Conservation (phyloP, 2,329 filamentous ascomycete species). For the Exophiala sp. region DNA sequence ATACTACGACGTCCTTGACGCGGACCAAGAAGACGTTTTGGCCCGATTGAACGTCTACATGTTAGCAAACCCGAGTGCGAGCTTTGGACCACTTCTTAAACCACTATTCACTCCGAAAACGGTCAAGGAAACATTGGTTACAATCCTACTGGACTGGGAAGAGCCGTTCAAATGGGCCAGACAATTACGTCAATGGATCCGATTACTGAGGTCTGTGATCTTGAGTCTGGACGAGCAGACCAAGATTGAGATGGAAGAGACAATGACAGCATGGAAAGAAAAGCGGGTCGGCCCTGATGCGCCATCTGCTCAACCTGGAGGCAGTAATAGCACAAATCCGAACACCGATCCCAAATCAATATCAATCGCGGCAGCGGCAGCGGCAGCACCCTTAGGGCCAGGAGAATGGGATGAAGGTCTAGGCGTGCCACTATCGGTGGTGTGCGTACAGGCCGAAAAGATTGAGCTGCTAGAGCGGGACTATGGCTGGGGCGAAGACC, state of each 20-base stretch:
- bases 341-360: background rate
- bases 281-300: slow-evolving; percentile 51
- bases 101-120: slow-evolving; percentile 78
- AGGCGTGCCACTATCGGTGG: slow-evolving; percentile 80
- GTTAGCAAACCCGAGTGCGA: slow-evolving; percentile 73
- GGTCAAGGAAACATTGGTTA: slow-evolving; percentile 78
- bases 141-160: slow-evolving; percentile 92
- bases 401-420: slow-evolving; percentile 91
- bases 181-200: slow-evolving; percentile 82
- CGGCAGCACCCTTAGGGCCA: slow-evolving; percentile 59
- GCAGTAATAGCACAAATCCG: slow-evolving; percentile 49
- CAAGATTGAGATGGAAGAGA: slow-evolving; percentile 78
- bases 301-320: slow-evolving; percentile 55
- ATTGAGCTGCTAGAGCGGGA: slow-evolving; percentile 88
- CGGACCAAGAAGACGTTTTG: slow-evolving; percentile 91
- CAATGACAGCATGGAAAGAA: slow-evolving; percentile 73
- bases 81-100: slow-evolving; percentile 74
- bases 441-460: slow-evolving; percentile 87
- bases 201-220: slow-evolving; percentile 71
- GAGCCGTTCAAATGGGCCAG: slow-evolving; percentile 89
- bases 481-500: slow-evolving; percentile 87
- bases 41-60: slow-evolving; percentile 85
- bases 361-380: slow-evolving; percentile 32
- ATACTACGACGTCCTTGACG: slow-evolving; percentile 88
- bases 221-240: slow-evolving; percentile 67